Conservation (phyloP, 305 asterid genomes). For the Fraxinus greggii region DNA sequence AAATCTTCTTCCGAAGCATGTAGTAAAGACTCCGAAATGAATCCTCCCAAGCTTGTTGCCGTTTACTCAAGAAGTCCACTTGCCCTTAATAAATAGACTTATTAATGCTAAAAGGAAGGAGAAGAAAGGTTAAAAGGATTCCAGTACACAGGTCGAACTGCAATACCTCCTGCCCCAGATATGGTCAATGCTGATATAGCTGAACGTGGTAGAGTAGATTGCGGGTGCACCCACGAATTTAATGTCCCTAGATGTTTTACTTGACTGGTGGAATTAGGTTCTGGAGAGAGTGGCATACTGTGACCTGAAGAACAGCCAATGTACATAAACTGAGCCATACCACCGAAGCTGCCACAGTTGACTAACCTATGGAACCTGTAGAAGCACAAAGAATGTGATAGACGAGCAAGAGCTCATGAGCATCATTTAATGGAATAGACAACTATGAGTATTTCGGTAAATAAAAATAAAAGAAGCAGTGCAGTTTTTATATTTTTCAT, state of each 20-base stretch:
- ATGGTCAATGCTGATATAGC: constrained; percentile 72
- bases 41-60: constrained; percentile 86
- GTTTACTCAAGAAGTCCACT: constrained; percentile 66
- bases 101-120: constrained; percentile 9
- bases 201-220: constrained; percentile 66
- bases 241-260: constrained; percentile 27
- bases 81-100: constrained; percentile 44
- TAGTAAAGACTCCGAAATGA: constrained; percentile 85
- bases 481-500: neutral
- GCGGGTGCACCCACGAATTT: constrained; percentile 92
- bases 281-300: constrained; percentile 32
- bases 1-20: constrained; percentile 72
- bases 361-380: constrained; percentile 80
- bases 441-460: constrained; percentile 5
- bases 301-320: constrained; percentile 32
- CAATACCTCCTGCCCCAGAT: constrained; percentile 64
- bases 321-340: constrained; percentile 33
- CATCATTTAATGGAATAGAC: neutral
- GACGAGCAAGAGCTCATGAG: constrained; percentile 22
- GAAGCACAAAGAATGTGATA: constrained; percentile 21
- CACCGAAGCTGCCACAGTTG: constrained; percentile 44
- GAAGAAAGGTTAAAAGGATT: constrained; percentile 10
- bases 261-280: constrained; percentile 39
- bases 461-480: constrained; percentile 9
- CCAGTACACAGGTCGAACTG: constrained; percentile 11